Evolutionary conservation across 2,329 filamentous ascomycete species (phyloP).

Genomic region (Penicillium brevicompactum): DNA sequence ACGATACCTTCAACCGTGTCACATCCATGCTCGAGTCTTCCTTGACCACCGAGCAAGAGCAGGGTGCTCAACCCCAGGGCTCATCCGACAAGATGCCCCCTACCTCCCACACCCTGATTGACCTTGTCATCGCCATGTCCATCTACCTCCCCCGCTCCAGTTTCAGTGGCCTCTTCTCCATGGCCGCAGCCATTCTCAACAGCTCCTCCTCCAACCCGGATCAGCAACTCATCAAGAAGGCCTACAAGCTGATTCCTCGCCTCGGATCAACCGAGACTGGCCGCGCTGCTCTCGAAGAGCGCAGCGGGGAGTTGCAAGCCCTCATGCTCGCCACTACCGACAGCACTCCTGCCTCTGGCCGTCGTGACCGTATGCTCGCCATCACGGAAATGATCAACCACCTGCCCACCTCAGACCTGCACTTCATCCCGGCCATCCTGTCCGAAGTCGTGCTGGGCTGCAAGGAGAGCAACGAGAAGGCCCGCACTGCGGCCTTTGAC

Average conservation of each 20-base stretch:
- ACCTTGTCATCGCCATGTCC: constrained; percentile 93
- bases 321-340: constrained; percentile 78
- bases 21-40: constrained; percentile 78
- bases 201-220: constrained; percentile 59
- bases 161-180: constrained; percentile 81
- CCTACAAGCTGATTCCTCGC: constrained; percentile 94
- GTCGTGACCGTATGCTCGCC: constrained; percentile 81
- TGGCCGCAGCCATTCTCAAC: constrained; percentile 79
- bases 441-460: constrained; percentile 94
- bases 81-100: constrained; percentile 79
- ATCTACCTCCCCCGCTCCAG: constrained; percentile 87
- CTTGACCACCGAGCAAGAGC: constrained; percentile 64
- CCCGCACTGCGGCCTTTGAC: constrained; percentile 85
- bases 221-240: constrained; percentile 96
- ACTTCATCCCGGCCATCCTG: constrained; percentile 89
- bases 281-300: constrained; percentile 71
- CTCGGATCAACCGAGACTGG: constrained; percentile 80
- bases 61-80: constrained; percentile 64
- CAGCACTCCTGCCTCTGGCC: constrained; percentile 82
- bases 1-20: constrained; percentile 85
- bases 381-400: constrained; percentile 78
- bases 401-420: constrained; percentile 74
- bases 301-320: constrained; percentile 77
- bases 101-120: constrained; percentile 92
- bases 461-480: constrained; percentile 97